A percentile compares a stretch with the other conserved stretches of the same genome.
Evolutionary conservation across 2,329 filamentous ascomycete genomes (phyloP).

Genomic region (Aspergillus calidoustus): DNA sequence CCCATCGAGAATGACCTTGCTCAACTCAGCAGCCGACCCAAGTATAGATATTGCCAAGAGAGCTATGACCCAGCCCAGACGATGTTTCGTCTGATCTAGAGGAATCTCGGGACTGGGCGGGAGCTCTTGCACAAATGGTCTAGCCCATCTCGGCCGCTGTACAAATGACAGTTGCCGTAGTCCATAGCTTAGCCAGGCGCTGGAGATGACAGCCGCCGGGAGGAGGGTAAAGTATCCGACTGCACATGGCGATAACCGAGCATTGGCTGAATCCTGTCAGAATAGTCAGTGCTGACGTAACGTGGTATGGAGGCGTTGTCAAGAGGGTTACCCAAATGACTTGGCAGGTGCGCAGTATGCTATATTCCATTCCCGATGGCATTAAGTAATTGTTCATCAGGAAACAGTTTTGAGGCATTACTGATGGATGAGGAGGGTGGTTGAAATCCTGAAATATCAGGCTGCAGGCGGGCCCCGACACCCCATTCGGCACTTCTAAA

Average conservation of each 20-base stretch:
- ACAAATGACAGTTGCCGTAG: conserved; percentile 28
- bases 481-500: neutral
- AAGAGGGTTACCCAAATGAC: conserved; percentile 25
- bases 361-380: conserved; percentile 16
- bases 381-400: conserved; percentile 12
- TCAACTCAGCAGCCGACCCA: conserved; percentile 41
- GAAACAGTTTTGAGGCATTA: neutral
- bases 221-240: conserved; percentile 39
- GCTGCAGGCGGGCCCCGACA: neutral
- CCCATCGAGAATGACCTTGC: conserved; percentile 30
- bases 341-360: conserved; percentile 19
- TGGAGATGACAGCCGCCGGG: conserved; percentile 32
- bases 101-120: conserved; percentile 34
- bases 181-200: conserved; percentile 36
- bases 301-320: too few relatives aligned
- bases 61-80: conserved; percentile 39
- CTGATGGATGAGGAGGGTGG: neutral
- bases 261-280: conserved; percentile 42
- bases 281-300: neutral
- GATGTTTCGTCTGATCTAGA: conserved; percentile 35
- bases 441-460: neutral
- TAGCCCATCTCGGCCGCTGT: conserved; percentile 55
- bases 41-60: conserved; percentile 46
- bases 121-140: conserved; percentile 56
- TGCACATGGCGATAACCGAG: conserved; percentile 40